Conservation (phyloP, 106 monocot genomes). For the Amphibolis antarctica region DNA sequence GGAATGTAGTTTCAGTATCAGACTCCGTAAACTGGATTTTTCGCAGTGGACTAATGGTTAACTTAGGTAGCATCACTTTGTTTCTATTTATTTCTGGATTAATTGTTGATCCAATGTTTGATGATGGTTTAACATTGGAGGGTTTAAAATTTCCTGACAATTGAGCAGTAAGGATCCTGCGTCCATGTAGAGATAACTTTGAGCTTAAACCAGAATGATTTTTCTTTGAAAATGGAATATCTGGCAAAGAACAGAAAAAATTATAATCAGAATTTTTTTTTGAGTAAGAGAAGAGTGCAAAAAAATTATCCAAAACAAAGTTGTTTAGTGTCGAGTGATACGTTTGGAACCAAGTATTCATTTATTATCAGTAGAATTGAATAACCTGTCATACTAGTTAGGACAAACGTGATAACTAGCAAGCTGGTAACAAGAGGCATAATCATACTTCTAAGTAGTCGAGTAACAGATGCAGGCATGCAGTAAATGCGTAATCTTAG, state of each 20-base stretch:
- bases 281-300: no score
- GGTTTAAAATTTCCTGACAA: slow-evolving; percentile 31
- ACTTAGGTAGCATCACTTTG: slow-evolving; percentile 40
- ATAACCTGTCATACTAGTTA: no score
- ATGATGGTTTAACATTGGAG: slow-evolving; percentile 16
- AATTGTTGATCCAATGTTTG: slow-evolving; percentile 22
- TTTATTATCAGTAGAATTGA: no score
- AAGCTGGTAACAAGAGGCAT: no score
- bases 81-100: slow-evolving; percentile 33
- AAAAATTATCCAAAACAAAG: no score
- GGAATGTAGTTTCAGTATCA: slow-evolving; percentile 55
- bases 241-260: slow-evolving; percentile 22
- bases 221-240: slow-evolving; percentile 21
- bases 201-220: slow-evolving; percentile 25
- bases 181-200: slow-evolving; percentile 40
- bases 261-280: no score
- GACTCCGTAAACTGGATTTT: slow-evolving; percentile 69
- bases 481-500: no score
- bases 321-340: no score
- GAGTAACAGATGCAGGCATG: no score
- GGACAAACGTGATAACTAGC: no score
- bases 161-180: slow-evolving; percentile 29
- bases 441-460: no score
- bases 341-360: no score
- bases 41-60: slow-evolving; percentile 60